Evolutionary conservation across 2,329 filamentous ascomycete species (phyloP).

Genomic region (Elsinoe arachidis): DNA sequence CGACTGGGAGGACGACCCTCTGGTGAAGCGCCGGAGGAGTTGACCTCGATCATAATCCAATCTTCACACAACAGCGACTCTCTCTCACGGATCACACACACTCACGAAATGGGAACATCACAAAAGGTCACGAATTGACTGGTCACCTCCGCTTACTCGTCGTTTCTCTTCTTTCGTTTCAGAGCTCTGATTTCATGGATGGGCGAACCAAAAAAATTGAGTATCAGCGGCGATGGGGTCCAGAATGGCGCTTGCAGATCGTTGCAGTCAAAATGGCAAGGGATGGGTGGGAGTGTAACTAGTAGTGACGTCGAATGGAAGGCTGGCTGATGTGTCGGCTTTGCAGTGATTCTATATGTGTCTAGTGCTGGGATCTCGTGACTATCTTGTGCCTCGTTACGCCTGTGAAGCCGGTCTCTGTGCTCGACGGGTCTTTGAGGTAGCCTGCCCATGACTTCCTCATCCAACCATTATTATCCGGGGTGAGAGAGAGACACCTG

Average conservation of each 20-base stretch:
- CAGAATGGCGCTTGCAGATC: not conserved
- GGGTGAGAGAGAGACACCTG: too few relatives aligned
- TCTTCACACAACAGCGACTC: not conserved
- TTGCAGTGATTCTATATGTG: not conserved
- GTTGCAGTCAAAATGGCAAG: not conserved
- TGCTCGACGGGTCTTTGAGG: too few relatives aligned
- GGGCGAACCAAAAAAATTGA: slow-evolving; percentile 1
- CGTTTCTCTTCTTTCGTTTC: slow-evolving; percentile 1
- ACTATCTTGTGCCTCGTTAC: too few relatives aligned
- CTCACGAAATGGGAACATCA: not conserved
- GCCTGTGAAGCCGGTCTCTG: too few relatives aligned
- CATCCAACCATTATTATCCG: too few relatives aligned
- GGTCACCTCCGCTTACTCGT: not conserved
- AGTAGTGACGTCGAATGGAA: not conserved
- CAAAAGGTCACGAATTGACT: not conserved
- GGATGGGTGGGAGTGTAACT: not conserved
- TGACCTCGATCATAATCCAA: not conserved
- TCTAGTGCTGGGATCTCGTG: not conserved
- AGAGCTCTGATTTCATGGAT: not conserved
- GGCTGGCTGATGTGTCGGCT: not conserved
- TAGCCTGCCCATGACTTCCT: too few relatives aligned
- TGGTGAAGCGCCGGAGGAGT: not conserved
- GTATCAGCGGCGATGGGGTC: not conserved
- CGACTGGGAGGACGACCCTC: not conserved
- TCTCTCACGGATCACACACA: not conserved